Evolutionary conservation across 345 rosid species (phyloP), one percentile per base, ranked within the genome.

Genomic region (Heritiera littoralis): DNA sequence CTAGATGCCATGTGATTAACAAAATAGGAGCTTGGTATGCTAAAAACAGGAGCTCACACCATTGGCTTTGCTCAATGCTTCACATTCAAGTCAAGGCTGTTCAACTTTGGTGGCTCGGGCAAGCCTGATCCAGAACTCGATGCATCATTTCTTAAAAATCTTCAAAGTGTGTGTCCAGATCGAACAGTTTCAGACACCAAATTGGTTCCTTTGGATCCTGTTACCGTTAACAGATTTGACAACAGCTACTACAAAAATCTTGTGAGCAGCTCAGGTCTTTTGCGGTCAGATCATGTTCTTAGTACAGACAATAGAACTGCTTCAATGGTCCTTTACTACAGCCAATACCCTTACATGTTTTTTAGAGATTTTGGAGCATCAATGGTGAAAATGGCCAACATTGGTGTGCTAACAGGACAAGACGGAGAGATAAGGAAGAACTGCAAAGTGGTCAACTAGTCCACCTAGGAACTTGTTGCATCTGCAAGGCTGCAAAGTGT

Each of bases 31-130:
- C 28, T 32, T 15, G 40, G 30, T 28, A 38, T 67, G 58, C 43
- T 1, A 64, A 63, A 9, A n/a, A 20, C 81, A 89, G 93, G 96
- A 55, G 93, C 85, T 35, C 92, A 90, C 79, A 92, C 89, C 0
- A 83, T 92, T 72, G 97, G 92, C 4, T 90, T 90, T 71, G 92
- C 97, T 56, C 97, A 88, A 77, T 92, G 97, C 81, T 83, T 85
- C 85, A 83, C 89, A 23, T 89, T 92, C 88, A 92, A 90, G 86
- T 64, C 81, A 43, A 83, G 94, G 84, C 89, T 90, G 32, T 92
- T 88, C 84, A 72, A 92, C 84, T 89, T 86, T 7, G 83, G 76
- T 32, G 87, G 93, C 41, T 82, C 91, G 0, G 93, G 90, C 30
- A 78, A 86, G 66, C 91, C 93, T 7, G 94, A 92, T 69, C 93